phyloP scores from a whole-genome alignment of 2,329 filamentous ascomycete species.

The Microthyrium microscopicum region DNA sequence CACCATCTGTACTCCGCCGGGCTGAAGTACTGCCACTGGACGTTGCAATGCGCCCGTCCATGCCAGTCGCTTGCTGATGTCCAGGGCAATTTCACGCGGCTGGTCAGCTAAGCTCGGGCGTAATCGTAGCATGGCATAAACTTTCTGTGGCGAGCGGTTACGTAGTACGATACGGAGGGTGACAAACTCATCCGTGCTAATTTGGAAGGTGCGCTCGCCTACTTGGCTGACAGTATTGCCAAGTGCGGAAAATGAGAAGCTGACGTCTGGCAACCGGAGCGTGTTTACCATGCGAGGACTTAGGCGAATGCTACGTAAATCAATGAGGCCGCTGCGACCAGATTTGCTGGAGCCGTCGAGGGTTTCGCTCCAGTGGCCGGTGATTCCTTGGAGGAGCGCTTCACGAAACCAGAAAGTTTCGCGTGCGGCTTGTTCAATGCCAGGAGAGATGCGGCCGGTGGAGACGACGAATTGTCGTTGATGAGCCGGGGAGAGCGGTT shows the following conservation, averaged over 20 bases:
- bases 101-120: constrained; percentile 63
- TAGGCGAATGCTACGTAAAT: constrained; percentile 60
- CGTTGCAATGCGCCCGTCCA: constrained; percentile 78
- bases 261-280: constrained; percentile 61
- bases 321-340: constrained; percentile 50
- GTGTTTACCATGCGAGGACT: constrained; percentile 67
- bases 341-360: constrained; percentile 29
- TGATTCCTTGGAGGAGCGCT: constrained; percentile 53
- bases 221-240: constrained; percentile 19
- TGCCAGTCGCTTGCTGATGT: constrained; percentile 64
- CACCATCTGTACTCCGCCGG: constrained; percentile 42
- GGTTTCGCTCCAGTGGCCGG: constrained; percentile 53
- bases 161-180: constrained; percentile 53
- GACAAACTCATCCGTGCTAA: constrained; percentile 46
- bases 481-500: constrained; percentile 59
- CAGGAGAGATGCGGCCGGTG: constrained; percentile 59
- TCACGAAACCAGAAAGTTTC: constrained; percentile 90
- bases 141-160: constrained; percentile 52
- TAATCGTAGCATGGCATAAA: constrained; percentile 58
- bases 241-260: constrained; percentile 13
- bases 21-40: constrained; percentile 49
- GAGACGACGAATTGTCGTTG: constrained; percentile 88
- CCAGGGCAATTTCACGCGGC: constrained; percentile 54
- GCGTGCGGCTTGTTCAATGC: constrained; percentile 58
- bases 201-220: constrained; percentile 29